phyloP scores from a whole-genome alignment of 805 yeast genomes.

The Jamesozyma gamospora region DNA sequence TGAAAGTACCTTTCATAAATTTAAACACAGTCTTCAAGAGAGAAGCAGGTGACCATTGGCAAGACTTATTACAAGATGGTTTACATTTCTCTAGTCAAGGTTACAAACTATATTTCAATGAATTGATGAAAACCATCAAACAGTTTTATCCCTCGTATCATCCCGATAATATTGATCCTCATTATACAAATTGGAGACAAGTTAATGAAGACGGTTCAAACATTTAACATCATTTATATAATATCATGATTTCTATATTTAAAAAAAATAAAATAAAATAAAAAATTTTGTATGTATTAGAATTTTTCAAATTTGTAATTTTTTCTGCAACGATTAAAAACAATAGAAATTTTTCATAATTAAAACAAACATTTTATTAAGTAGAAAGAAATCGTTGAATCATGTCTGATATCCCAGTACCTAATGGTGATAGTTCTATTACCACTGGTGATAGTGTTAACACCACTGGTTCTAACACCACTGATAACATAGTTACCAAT shows the following conservation, averaged over 20 bases:
- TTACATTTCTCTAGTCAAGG: conserved; percentile 50
- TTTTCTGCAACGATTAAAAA: too few species aligned
- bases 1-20: conserved; percentile 50
- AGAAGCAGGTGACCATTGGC: conserved; percentile 31
- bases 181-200: conserved; percentile 36
- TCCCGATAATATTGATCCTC: conserved; percentile 33
- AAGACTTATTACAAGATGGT: conserved; percentile 41
- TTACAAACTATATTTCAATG: conserved; percentile 41
- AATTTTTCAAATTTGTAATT: too few species aligned
- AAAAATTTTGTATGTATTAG: too few species aligned
- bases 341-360: too few species aligned
- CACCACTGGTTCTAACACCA: background rate
- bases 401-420: background rate
- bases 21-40: conserved; percentile 38
- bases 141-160: conserved; percentile 38
- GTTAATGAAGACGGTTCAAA: conserved; percentile 22
- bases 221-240: background rate
- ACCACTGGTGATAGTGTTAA: background rate
- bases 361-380: background rate
- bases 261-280: background rate
- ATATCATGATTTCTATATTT: too few species aligned
- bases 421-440: background rate
- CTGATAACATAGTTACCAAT: background rate
- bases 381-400: background rate
- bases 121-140: conserved; percentile 32